phyloP scores from a whole-genome alignment of 2,329 filamentous ascomycete genomes.

The Exophiala dermatitidis region DNA sequence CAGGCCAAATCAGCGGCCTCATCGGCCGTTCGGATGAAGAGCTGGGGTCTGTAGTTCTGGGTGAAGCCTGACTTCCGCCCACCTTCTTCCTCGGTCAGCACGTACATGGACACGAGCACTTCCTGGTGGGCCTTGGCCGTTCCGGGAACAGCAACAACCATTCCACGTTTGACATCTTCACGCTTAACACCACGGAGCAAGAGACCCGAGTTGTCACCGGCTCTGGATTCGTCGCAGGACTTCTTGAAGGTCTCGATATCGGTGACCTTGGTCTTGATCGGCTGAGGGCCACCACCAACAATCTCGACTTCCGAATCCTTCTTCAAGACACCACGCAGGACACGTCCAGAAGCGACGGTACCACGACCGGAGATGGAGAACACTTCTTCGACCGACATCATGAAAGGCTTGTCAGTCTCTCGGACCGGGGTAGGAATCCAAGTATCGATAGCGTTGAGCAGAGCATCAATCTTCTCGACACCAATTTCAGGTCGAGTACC shows the following conservation, averaged over 20 bases:
- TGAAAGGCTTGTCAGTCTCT: conserved; percentile 95
- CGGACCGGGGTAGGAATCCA: conserved; percentile 96
- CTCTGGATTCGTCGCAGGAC: conserved; percentile 91
- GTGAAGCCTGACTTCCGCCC: conserved; percentile 93
- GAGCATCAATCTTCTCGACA: conserved; percentile 78
- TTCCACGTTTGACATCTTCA: conserved; percentile 88
- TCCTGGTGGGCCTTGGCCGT: conserved; percentile 78
- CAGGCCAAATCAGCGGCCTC: conserved; percentile 71
- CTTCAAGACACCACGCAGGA: conserved; percentile 92
- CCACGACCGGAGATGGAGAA: conserved; percentile 89
- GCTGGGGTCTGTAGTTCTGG: conserved; percentile 93
- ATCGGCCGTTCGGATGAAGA: conserved; percentile 87
- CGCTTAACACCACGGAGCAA: conserved; percentile 92
- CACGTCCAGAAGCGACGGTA: conserved; percentile 92
- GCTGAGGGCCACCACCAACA: conserved; percentile 70
- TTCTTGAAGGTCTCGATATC: conserved; percentile 99
- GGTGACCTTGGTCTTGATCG: conserved; percentile 98
- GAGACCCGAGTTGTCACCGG: conserved; percentile 96
- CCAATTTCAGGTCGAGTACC: conserved; percentile 82
- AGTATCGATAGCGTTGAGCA: conserved; percentile 78
- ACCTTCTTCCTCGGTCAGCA: conserved; percentile 95
- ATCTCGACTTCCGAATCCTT: conserved; percentile 91
- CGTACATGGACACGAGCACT: conserved; percentile 94
- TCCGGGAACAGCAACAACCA: conserved; percentile 83
- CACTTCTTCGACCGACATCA: conserved; percentile 95